phyloP scores from a whole-genome alignment of 2,329 filamentous ascomycete species.

The Fusarium tupiense region DNA sequence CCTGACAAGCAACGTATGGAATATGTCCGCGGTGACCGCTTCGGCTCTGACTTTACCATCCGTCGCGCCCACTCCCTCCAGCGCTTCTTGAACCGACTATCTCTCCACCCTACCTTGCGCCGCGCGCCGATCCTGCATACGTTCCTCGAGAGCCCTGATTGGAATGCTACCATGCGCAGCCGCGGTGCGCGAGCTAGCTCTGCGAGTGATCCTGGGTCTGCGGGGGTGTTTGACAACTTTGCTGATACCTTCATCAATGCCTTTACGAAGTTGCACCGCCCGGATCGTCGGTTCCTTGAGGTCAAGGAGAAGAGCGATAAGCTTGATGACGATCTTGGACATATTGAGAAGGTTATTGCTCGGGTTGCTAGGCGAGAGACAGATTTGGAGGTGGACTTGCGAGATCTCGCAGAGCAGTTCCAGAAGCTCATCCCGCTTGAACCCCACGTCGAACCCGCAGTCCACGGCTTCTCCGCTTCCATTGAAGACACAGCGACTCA shows the following conservation, averaged over 20 bases:
- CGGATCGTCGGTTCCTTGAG: conserved; percentile 93
- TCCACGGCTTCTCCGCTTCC: conserved; percentile 87
- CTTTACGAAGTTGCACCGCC: conserved; percentile 95
- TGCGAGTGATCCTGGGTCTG: conserved; percentile 58
- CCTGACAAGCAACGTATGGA: conserved; percentile 99
- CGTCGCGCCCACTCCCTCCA: conserved; percentile 90
- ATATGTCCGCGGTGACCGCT: conserved; percentile 95
- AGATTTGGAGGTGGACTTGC: conserved; percentile 88
- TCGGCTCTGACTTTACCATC: conserved; percentile 90
- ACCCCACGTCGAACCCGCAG: conserved; percentile 81
- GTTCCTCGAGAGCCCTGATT: conserved; percentile 93
- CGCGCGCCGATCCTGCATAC: conserved; percentile 83
- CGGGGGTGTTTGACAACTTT: conserved; percentile 91
- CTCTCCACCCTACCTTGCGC: conserved; percentile 88
- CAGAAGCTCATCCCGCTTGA: conserved; percentile 92
- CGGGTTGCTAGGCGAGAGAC: conserved; percentile 87
- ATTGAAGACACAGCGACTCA: conserved; percentile 85
- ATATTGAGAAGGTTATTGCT: conserved; percentile 95
- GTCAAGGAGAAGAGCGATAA: conserved; percentile 93
- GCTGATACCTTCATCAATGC: conserved; percentile 97
- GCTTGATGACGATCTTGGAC: conserved; percentile 89
- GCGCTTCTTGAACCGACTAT: conserved; percentile 86
- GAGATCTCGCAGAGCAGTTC: conserved; percentile 92
- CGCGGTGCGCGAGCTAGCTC: conserved; percentile 73
- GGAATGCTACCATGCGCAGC: conserved; percentile 94